These are phyloP conservation scores for Ulvella scutata DNA, from an alignment of 139 green algal genomes.

Conservation along the genomic window DNA sequence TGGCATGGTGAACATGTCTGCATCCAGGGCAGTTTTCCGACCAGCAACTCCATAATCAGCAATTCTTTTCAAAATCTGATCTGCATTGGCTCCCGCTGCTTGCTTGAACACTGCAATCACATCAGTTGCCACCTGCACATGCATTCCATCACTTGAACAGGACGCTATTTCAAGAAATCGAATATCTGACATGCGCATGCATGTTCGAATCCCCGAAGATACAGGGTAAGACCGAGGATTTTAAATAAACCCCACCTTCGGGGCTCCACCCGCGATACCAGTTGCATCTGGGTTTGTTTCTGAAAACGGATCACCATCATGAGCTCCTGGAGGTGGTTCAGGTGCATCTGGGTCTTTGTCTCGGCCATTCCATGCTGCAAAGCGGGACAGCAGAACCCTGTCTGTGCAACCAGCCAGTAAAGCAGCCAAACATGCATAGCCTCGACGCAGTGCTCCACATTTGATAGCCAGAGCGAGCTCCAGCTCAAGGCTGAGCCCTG, in stretches of 20 bases:
- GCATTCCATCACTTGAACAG: too few species aligned
- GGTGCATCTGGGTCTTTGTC: neutral
- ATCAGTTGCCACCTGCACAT: neutral
- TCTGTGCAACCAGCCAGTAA: neutral
- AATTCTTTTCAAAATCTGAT: neutral
- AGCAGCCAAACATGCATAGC: neutral
- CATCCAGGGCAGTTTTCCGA: neutral
- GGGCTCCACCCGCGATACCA: too few species aligned
- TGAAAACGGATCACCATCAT: neutral
- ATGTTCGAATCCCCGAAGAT: too few species aligned
- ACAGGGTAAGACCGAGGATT: too few species aligned
- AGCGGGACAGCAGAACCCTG: neutral
- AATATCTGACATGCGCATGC: too few species aligned
- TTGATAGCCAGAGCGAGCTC: neutral
- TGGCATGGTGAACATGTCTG: neutral
- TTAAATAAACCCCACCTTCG: too few species aligned
- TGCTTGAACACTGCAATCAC: slow-evolving; percentile 3
- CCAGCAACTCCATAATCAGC: neutral
- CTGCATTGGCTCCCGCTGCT: neutral
- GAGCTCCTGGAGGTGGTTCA: neutral
- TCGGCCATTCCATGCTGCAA: neutral
- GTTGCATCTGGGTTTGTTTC: too few species aligned
- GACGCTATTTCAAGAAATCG: too few species aligned
- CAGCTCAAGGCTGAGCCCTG: slow-evolving; percentile 1
- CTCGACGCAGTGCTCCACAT: neutral